Evolutionary conservation across 2,329 filamentous ascomycete species (phyloP), one percentile per base, ranked within the genome.

Genomic region (Aspergillus glaucus): DNA sequence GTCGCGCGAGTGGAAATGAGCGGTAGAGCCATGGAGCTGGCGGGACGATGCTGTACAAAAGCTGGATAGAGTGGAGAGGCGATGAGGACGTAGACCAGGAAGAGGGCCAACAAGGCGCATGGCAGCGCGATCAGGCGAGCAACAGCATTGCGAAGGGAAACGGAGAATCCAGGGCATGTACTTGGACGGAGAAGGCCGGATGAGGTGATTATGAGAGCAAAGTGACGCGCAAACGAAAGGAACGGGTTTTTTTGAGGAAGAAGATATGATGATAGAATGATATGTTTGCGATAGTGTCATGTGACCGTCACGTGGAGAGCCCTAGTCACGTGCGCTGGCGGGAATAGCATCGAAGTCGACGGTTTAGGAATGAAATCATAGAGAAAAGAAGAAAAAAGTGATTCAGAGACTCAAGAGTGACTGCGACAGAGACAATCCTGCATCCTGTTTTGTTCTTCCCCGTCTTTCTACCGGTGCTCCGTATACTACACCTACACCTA

Each of bases 91-190:
- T 22, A 40, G 47, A 50, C 37, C 24, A 39, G 44, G 43, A 42
- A 47, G 46, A 26, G 44, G 34, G 34, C 48, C 36, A 17, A 47
- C 44, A 52, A 53, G 42, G 50, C 60, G 63, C 63, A 64, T 65
- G 49, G 48, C 56, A 51, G 53, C 54, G 45, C 49, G 42, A 53
- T 58, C 46, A 54, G 39, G 43, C 47, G 48, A 47, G 48, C 44
- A 49, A 48, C 45, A 43, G 49, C 50, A 57, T 51, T 50, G 47
- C 47, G 55, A 45, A 43, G 21, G 17, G 44, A 39, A 12, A 44
- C 32, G 24, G 24, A 43, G 44, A 47, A 50, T 21, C 34, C 22
- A 46, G 43, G 19, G 47, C 56, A 59, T 58, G 54, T 55, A 48
- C 51, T 37, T 30, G 42, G 44, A 21, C 9, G 10, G 10, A 4